Percentiles rank a stretch among this genome's conserved stretches.
phyloP scores from a whole-genome alignment of 2,329 filamentous ascomycete genomes.

The Arthroderma sp. region DNA sequence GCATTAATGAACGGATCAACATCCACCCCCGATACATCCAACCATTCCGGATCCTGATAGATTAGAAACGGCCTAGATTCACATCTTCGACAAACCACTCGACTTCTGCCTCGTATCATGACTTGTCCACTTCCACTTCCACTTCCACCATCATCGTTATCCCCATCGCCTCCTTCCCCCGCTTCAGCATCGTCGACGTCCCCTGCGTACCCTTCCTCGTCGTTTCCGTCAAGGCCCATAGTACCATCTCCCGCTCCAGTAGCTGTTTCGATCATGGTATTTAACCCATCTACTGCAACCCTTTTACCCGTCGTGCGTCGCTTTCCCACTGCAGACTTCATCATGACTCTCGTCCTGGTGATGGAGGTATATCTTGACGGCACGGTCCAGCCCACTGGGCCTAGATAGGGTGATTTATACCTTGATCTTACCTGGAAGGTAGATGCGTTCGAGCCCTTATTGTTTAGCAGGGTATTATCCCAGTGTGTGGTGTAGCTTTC shows the following conservation, averaged over 20 bases:
- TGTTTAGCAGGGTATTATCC: slow-evolving; percentile 1
- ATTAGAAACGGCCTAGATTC: slow-evolving; percentile 10
- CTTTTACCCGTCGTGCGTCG: neutral
- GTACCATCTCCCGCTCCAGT: neutral
- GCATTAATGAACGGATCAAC: slow-evolving; percentile 2
- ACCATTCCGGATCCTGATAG: slow-evolving; percentile 10
- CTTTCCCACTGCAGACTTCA: no score
- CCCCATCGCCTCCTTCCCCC: no score
- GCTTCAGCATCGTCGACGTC: no score
- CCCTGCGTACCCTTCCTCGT: neutral
- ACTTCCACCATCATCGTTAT: neutral
- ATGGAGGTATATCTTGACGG: slow-evolving; percentile 4
- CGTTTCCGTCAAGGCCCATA: no score
- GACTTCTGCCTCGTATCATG: neutral
- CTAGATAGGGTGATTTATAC: slow-evolving; percentile 7
- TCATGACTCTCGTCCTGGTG: neutral
- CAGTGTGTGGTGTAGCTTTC: slow-evolving; percentile 1
- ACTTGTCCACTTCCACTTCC: neutral
- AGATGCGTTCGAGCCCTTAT: slow-evolving; percentile 2
- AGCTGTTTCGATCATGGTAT: neutral
- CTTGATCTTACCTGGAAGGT: neutral
- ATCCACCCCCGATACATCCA: neutral
- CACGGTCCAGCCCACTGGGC: slow-evolving; percentile 10
- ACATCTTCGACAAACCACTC: neutral
- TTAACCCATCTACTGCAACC: neutral